A percentile compares a stretch with the other conserved stretches of the same genome.
Conservation (phyloP, 257 asterid species). For the Solanum habrochaites region DNA sequence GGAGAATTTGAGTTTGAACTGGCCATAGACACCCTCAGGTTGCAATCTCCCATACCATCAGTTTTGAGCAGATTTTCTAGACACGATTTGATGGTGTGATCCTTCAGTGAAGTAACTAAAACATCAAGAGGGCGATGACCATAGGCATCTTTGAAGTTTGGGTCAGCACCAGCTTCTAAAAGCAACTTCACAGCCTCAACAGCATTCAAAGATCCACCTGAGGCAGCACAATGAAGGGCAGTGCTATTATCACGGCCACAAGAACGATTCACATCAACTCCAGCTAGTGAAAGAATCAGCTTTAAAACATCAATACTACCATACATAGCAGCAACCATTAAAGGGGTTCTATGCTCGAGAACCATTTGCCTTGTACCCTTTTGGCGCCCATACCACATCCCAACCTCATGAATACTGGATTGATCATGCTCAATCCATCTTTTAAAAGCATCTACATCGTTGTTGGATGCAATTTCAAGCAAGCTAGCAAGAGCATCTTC, state of each 20-base stretch:
- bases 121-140: conserved; percentile 55
- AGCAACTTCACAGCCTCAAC: conserved; percentile 37
- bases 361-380: conserved; percentile 73
- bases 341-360: conserved; percentile 65
- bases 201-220: conserved; percentile 52
- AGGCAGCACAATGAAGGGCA: conserved; percentile 79
- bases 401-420: conserved; percentile 40
- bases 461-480: conserved; percentile 77
- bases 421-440: conserved; percentile 25
- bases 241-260: conserved; percentile 54
- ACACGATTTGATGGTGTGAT: conserved; percentile 16
- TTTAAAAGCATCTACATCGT: conserved; percentile 50
- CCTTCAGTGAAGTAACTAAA: conserved; percentile 35
- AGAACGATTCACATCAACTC: conserved; percentile 50
- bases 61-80: conserved; percentile 42
- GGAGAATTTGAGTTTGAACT: conserved; percentile 29
- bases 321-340: conserved; percentile 82
- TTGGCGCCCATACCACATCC: conserved; percentile 70
- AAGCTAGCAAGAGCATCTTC: conserved; percentile 45
- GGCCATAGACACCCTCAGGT: conserved; percentile 14
- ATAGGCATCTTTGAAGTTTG: conserved; percentile 37
- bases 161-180: conserved; percentile 65
- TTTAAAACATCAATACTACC: conserved; percentile 62
- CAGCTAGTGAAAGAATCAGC: conserved; percentile 42
- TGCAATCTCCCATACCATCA: conserved; percentile 22